Percentiles rank a stretch among this genome's conserved stretches.
phyloP scores from a whole-genome alignment of 768 basidiomycete species.

The Macrolepiota dolichaula region DNA sequence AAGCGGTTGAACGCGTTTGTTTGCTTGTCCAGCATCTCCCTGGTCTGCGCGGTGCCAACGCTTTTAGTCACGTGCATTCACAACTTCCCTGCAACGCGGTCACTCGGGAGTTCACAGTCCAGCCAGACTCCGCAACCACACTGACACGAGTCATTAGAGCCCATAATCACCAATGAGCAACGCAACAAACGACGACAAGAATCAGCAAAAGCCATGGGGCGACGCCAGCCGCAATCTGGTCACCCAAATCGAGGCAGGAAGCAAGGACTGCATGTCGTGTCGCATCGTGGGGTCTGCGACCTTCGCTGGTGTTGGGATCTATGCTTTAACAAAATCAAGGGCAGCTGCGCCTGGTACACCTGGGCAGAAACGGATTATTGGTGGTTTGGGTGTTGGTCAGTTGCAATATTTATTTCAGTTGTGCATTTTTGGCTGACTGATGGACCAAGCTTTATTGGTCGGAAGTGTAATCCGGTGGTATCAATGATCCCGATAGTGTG shows the following conservation, averaged over 20 bases:
- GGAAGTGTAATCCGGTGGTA: slow-evolving; percentile 40
- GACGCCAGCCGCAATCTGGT: slow-evolving; percentile 3
- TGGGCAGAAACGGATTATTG: slow-evolving; percentile 59
- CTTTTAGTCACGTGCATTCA: too few species aligned
- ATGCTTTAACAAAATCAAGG: slow-evolving; percentile 66
- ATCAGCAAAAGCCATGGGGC: background rate
- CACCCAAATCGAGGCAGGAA: slow-evolving; percentile 9
- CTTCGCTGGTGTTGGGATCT: slow-evolving; percentile 59
- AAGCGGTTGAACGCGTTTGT: too few species aligned
- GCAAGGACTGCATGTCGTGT: slow-evolving; percentile 65
- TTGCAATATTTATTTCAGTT: slow-evolving; percentile 14
- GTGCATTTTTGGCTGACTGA: background rate
- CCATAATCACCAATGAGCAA: background rate
- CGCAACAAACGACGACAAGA: background rate
- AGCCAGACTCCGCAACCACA: background rate
- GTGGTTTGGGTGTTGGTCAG: slow-evolving; percentile 58
- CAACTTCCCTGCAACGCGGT: too few species aligned
- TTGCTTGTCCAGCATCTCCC: too few species aligned
- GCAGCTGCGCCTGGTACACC: slow-evolving; percentile 57
- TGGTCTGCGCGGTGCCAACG: too few species aligned
- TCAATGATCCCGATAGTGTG: slow-evolving; percentile 19
- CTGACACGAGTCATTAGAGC: too few species aligned
- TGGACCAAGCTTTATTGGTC: slow-evolving; percentile 31
- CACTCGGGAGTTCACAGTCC: background rate
- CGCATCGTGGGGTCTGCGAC: slow-evolving; percentile 64